phyloP scores from a whole-genome alignment of 495 filamentous ascomycete species.

The Cairneyella variabilis region DNA sequence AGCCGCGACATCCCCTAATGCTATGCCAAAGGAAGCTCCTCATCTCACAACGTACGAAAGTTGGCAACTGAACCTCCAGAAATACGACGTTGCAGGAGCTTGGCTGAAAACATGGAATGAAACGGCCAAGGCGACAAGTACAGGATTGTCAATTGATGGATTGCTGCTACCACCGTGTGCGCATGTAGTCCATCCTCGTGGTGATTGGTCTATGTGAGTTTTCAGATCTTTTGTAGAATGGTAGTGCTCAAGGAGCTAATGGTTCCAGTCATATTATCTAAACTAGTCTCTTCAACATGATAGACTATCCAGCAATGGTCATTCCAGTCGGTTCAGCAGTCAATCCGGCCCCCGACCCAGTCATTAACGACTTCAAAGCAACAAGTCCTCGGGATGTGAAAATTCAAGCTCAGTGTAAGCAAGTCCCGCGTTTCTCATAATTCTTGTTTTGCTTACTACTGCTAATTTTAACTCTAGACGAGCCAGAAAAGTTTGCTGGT shows the following conservation, averaged over 20 bases:
- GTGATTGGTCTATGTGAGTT: slow-evolving; percentile 4
- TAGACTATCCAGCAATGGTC: slow-evolving; percentile 58
- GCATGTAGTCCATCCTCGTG: slow-evolving; percentile 7
- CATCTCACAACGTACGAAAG: not conserved
- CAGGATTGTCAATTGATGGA: slow-evolving; percentile 51
- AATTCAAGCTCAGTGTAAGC: slow-evolving; percentile 11
- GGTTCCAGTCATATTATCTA: slow-evolving; percentile 61
- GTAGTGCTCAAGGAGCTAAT: too few relatives aligned
- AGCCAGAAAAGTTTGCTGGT: slow-evolving; percentile 37
- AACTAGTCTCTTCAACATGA: slow-evolving; percentile 64
- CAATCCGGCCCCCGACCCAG: slow-evolving; percentile 23
- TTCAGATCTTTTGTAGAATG: not conserved
- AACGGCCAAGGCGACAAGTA: slow-evolving; percentile 47
- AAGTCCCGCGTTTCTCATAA: not conserved
- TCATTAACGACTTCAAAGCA: slow-evolving; percentile 34
- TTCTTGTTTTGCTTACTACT: not conserved
- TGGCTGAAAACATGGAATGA: slow-evolving; percentile 64
- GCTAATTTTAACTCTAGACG: slow-evolving; percentile 12
- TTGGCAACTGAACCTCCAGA: slow-evolving; percentile 27
- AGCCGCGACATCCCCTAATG: slow-evolving; percentile 31
- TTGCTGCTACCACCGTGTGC: slow-evolving; percentile 28
- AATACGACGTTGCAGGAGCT: slow-evolving; percentile 51
- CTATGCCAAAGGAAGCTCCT: not conserved
- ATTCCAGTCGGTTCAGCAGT: slow-evolving; percentile 40
- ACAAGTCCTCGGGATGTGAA: not conserved